Percentiles rank a stretch among this genome's conserved stretches.
These are phyloP conservation scores for Pleurotus giganteus DNA, from an alignment of 768 basidiomycete genomes.

Conservation along the genomic window DNA sequence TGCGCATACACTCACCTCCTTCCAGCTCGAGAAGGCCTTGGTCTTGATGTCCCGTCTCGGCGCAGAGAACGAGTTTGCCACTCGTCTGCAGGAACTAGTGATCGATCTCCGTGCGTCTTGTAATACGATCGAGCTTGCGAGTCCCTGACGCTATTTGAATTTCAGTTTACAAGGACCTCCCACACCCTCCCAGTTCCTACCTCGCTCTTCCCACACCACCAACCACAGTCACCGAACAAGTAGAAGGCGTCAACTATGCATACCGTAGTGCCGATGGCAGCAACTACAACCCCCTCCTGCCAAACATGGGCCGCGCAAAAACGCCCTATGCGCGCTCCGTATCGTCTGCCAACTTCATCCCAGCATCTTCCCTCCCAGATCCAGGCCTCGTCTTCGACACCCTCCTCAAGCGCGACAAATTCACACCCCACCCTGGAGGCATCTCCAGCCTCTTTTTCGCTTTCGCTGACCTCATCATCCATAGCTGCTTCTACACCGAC, in stretches of 20 bases:
- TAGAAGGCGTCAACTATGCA: constrained; percentile 38
- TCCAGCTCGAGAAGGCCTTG: constrained; percentile 64
- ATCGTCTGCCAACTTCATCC: constrained; percentile 41
- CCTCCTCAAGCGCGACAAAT: constrained; percentile 53
- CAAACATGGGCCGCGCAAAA: constrained; percentile 57
- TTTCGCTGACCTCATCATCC: constrained; percentile 76
- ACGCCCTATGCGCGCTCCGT: constrained; percentile 71
- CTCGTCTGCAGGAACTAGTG: constrained; percentile 44
- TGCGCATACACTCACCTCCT: constrained; percentile 7
- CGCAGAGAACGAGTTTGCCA: constrained; percentile 26
- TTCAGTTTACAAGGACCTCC: constrained; percentile 76
- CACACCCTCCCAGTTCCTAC: constrained; percentile 66
- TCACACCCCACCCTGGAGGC: constrained; percentile 60
- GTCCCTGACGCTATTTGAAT: constrained; percentile 12
- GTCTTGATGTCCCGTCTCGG: constrained; percentile 54
- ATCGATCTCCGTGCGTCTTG: constrained; percentile 54
- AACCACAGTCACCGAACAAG: constrained; percentile 11
- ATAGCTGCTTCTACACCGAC: constrained; percentile 65
- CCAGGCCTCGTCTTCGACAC: constrained; percentile 69
- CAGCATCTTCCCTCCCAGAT: constrained; percentile 55
- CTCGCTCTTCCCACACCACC: constrained; percentile 28
- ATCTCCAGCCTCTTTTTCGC: constrained; percentile 76
- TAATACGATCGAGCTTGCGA: constrained; percentile 4
- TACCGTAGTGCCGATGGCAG: constrained; percentile 62
- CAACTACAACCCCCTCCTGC: constrained; percentile 53